Base-by-base conservation (phyloP, 192 early-diverging fungal species). In the Funneliformis mosseae region DNA sequence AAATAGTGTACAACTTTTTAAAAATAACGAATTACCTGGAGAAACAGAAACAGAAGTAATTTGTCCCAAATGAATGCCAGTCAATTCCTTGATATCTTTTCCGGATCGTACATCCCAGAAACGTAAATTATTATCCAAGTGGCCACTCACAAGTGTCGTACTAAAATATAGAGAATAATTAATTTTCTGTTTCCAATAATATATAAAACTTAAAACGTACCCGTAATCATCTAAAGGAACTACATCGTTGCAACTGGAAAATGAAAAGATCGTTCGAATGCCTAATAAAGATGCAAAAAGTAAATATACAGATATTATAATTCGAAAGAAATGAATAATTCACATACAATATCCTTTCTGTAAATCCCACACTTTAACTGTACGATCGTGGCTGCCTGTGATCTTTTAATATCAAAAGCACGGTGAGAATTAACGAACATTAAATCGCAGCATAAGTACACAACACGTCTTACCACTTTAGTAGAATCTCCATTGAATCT, bases 361-460 rank as follows among this genome's bases (percentile, higher is more conserved):
- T 61, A 96, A 84, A 87, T 99, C 97, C 97, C 97, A 99, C 8
- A 97, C 88, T 85, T 99, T 99, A 43, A 99, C 89, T 0, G 97
- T 97, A 28, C 97, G 87, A 84, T 99, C 97, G 82, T 99, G 97
- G 77, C 96, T 97, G 76, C 95, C 96, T 8, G 96, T 95, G 33
- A 95, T 85, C 92, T 93, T 68, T 39, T 38, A 27, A 41, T 18
- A 55, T 7, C 7, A 21, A 55, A 55, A 55, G 4, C 16, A 55
- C 5, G 4, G 16, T 55, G 16, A 55, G 21, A 69, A 50, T n/a
- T 68, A 77, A 48, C 8, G n/a, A 64, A 18, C 25, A 64, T 71
- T 18, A 14, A 59, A 10, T 21, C 10, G n/a, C 18, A 25, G 27
- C 27, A 60, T 14, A 33, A 42, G 61, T 27, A 27, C 25, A 18